These are phyloP conservation scores for Carex kokanica DNA, from an alignment of 176 grass and related monocot genomes.

Conservation along the genomic window DNA sequence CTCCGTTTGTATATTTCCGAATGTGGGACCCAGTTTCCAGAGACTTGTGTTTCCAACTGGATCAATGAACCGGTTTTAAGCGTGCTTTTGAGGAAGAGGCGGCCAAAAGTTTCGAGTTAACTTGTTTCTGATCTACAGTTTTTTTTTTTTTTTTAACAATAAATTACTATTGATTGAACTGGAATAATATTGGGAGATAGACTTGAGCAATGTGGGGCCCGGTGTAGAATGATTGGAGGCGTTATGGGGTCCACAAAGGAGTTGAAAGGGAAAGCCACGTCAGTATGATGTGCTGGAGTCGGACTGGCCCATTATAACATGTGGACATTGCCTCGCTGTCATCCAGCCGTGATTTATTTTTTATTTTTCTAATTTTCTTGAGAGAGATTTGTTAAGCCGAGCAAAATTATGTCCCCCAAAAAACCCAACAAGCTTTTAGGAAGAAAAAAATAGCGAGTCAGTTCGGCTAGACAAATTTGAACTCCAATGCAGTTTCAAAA, in stretches of 20 bases:
- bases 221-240: neutral
- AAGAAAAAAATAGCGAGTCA: neutral
- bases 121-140: neutral
- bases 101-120: neutral
- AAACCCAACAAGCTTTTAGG: neutral
- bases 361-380: neutral
- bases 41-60: too few relatives aligned
- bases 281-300: slow-evolving; percentile 38
- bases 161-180: neutral
- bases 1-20: neutral
- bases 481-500: neutral
- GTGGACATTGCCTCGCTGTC: slow-evolving; percentile 45
- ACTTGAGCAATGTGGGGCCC: neutral
- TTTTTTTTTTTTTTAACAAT: neutral
- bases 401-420: neutral
- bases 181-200: rapidly evolving
- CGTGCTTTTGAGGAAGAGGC: neutral
- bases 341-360: neutral
- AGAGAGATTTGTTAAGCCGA: neutral
- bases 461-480: neutral
- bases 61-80: neutral
- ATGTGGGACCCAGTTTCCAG: neutral
- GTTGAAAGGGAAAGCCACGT: slow-evolving; percentile 37
- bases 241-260: neutral
- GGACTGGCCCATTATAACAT: slow-evolving; percentile 21